Conservation (phyloP, 306 rosid genomes). For the Vigna unguiculata region DNA sequence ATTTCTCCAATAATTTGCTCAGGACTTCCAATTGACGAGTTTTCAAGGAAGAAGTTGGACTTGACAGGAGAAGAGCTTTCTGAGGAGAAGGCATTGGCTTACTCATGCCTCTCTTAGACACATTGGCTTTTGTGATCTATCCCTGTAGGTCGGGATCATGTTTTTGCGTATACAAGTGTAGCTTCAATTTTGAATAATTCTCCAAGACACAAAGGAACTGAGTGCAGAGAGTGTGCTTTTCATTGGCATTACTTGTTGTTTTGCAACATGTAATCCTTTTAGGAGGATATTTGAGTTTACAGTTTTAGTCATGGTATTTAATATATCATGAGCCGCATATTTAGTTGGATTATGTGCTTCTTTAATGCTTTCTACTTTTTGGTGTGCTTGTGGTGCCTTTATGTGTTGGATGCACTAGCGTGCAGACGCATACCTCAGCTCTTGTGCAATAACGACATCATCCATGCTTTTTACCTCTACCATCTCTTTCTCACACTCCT, state of each 20-base stretch:
- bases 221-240: conserved; percentile 50
- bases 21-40: conserved; percentile 88
- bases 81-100: conserved; percentile 91
- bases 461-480: neutral
- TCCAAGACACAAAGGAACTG: conserved; percentile 50
- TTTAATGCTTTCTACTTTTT: conserved; percentile 18
- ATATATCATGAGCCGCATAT: neutral
- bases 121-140: neutral
- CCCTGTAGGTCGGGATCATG: neutral
- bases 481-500: too few relatives aligned
- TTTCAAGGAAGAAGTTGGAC: conserved; percentile 92
- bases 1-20: conserved; percentile 12
- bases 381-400: conserved; percentile 30
- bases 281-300: conserved; percentile 37
- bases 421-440: neutral
- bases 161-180: conserved; percentile 33
- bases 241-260: conserved; percentile 35
- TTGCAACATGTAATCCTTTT: conserved; percentile 45
- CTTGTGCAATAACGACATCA: conserved; percentile 31
- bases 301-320: conserved; percentile 15
- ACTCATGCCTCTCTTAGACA: conserved; percentile 82
- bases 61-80: conserved; percentile 81
- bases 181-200: conserved; percentile 73
- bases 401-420: conserved; percentile 32
- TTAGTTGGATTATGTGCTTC: neutral